Evolutionary conservation across 2,329 filamentous ascomycete species (phyloP).

Genomic region (Aspergillus fijiensis): DNA sequence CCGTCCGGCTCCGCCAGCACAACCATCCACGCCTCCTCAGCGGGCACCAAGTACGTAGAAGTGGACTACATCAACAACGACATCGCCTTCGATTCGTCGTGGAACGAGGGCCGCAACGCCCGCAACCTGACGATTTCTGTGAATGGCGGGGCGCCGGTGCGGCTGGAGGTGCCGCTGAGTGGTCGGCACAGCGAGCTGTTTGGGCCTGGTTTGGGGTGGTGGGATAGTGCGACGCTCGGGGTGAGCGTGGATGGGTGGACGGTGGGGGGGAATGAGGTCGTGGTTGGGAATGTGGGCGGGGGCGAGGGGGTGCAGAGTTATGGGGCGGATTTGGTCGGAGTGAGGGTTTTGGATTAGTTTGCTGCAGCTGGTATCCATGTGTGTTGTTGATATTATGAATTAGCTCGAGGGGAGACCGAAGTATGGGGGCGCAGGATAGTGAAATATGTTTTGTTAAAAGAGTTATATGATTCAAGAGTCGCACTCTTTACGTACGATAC

Average conservation of each 20-base stretch:
- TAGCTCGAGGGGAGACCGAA: too few species aligned
- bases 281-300: constrained; percentile 34
- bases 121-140: constrained; percentile 52
- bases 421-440: too few species aligned
- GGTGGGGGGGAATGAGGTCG: constrained; percentile 40
- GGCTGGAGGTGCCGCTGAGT: constrained; percentile 52
- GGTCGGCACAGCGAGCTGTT: constrained; percentile 38
- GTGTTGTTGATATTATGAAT: too few species aligned
- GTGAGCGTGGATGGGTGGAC: constrained; percentile 50
- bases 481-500: too few species aligned
- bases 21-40: constrained; percentile 36
- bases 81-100: constrained; percentile 45
- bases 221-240: constrained; percentile 48
- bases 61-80: constrained; percentile 57
- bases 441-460: too few species aligned
- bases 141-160: constrained; percentile 45
- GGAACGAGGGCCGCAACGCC: constrained; percentile 49
- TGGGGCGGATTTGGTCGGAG: constrained; percentile 39
- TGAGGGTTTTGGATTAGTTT: constrained; percentile 28
- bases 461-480: neutral
- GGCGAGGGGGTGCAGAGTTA: constrained; percentile 27
- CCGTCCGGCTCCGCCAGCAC: constrained; percentile 32
- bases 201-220: constrained; percentile 51
- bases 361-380: too few species aligned
- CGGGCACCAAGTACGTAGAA: constrained; percentile 43